Base-by-base conservation (phyloP, 1,284 basidiomycete genomes). In the Waitea zeae region DNA sequence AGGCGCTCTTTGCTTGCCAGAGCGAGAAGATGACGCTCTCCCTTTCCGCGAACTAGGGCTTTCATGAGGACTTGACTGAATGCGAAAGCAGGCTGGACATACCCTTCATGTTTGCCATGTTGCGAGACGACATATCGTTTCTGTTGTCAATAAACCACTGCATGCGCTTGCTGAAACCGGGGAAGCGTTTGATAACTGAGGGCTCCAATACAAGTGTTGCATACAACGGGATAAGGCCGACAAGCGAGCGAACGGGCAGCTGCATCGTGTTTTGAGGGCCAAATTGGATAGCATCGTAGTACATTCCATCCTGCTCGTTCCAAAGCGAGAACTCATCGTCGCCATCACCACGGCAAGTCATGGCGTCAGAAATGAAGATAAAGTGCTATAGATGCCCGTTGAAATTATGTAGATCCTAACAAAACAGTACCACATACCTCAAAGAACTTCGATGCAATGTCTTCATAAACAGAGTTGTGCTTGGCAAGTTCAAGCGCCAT, bases 361-460 rank as follows among this genome's bases (percentile, higher is more conserved):
- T 97, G 9, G 93, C 93, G 51, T 96, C 90, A 12, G 92, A 72
- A 39, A 96, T 96, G 63, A 88, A 90, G 44, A 95, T 78, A 56
- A 95, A 95, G 54, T 93, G 88, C 76, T 92, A 40, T n/a, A n/a
- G n/a, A n/a, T n/a, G n/a, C n/a, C n/a, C 34, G 26, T 30, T 12
- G 14, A 17, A 26, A 26, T 26, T 26, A 37, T 27, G 37, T 38
- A 20, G 39, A 34, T 17, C 11, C 22, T 40, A 24, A 41, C 11
- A 32, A 24, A 27, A 9, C 12, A 14, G 17, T 15, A 5, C 5
- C 2, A 49, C 58, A 36, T 47, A 83, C 81, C 73, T 86, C 88
- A 41, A 93, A 92, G 56, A 93, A 93, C 53, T 98, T 97, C 40
- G 89, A 95, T n/a, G 93, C 93, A 43, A 98, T 98, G 53, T 98